These are phyloP conservation scores for Cutaneotrichosporon spelunceum DNA, from an alignment of 1,284 basidiomycete genomes.

Conservation along the genomic window DNA sequence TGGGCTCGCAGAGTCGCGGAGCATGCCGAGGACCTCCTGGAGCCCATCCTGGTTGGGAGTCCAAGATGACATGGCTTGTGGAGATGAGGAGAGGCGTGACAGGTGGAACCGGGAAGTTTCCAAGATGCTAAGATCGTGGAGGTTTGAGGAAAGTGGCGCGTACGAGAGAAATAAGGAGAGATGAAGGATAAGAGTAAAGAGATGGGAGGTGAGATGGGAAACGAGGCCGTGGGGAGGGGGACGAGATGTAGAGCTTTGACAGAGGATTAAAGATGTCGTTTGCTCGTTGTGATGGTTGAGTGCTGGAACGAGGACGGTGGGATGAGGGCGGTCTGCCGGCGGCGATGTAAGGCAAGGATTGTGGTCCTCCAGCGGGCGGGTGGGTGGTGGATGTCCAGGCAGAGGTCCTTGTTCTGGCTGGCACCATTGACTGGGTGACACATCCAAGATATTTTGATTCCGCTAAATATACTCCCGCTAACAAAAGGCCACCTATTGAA, in stretches of 20 bases:
- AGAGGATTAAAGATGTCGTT: not conserved
- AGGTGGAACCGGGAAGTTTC: not conserved
- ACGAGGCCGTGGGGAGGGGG: not conserved
- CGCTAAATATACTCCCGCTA: not conserved
- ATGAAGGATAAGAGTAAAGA: not conserved
- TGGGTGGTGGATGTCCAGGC: not conserved
- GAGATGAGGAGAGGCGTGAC: not conserved
- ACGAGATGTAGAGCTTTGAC: not conserved
- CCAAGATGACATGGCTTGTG: conserved; percentile 3
- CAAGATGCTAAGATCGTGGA: not conserved
- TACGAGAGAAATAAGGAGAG: not conserved
- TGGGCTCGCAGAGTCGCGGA: conserved; percentile 51
- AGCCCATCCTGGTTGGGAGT: conserved; percentile 38
- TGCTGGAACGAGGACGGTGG: no score
- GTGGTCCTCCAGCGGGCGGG: no score
- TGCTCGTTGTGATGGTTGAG: not conserved
- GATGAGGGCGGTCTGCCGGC: no score
- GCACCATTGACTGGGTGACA: no score
- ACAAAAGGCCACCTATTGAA: no score
- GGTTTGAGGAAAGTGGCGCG: not conserved
- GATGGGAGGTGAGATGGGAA: not conserved
- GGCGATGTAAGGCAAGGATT: no score
- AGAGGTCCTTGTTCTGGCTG: no score
- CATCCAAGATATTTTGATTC: no score
- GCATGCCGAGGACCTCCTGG: conserved; percentile 50